A percentile compares a stretch with the other conserved stretches of the same genome.
Evolutionary conservation across 2,329 filamentous ascomycete species (phyloP).

Genomic region (Hymenoscyphus linearis): DNA sequence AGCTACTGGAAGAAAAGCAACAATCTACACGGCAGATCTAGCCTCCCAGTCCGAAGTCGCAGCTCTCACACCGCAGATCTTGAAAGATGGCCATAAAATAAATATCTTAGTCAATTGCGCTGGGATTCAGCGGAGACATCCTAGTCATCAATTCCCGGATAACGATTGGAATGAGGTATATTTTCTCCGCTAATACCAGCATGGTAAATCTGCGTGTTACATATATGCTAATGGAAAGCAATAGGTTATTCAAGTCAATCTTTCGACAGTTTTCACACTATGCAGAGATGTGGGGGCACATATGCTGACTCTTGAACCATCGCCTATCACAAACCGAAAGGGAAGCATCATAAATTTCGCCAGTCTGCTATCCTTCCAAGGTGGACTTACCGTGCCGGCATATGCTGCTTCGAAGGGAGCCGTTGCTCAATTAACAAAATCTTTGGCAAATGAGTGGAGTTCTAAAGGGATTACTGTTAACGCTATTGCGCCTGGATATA

Average conservation of each 20-base stretch:
- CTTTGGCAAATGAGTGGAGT: slow-evolving; percentile 82
- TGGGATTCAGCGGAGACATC: slow-evolving; percentile 34
- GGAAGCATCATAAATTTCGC: slow-evolving; percentile 82
- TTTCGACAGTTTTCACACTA: slow-evolving; percentile 74
- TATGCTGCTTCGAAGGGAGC: slow-evolving; percentile 85
- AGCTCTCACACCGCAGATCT: slow-evolving; percentile 53
- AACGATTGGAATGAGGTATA: slow-evolving; percentile 37
- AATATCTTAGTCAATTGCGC: slow-evolving; percentile 44
- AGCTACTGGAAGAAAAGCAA: slow-evolving; percentile 59
- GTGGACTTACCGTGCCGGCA: slow-evolving; percentile 80
- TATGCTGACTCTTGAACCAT: slow-evolving; percentile 59
- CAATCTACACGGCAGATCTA: slow-evolving; percentile 67
- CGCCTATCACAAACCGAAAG: slow-evolving; percentile 65
- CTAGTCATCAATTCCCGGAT: slow-evolving; percentile 36
- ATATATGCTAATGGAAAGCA: not conserved
- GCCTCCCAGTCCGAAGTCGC: slow-evolving; percentile 54
- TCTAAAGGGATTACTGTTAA: slow-evolving; percentile 77
- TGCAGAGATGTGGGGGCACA: slow-evolving; percentile 73
- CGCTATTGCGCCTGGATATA: slow-evolving; percentile 84
- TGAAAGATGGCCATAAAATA: slow-evolving; percentile 43
- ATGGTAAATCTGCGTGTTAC: not conserved
- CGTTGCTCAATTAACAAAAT: slow-evolving; percentile 61
- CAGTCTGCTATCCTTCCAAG: slow-evolving; percentile 82
- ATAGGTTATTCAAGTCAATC: slow-evolving; percentile 73
- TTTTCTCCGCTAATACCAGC: slow-evolving; percentile 38